These are phyloP conservation scores for Xylariales sp. DNA, from an alignment of 2,329 filamentous ascomycete species.

Conservation along the genomic window DNA sequence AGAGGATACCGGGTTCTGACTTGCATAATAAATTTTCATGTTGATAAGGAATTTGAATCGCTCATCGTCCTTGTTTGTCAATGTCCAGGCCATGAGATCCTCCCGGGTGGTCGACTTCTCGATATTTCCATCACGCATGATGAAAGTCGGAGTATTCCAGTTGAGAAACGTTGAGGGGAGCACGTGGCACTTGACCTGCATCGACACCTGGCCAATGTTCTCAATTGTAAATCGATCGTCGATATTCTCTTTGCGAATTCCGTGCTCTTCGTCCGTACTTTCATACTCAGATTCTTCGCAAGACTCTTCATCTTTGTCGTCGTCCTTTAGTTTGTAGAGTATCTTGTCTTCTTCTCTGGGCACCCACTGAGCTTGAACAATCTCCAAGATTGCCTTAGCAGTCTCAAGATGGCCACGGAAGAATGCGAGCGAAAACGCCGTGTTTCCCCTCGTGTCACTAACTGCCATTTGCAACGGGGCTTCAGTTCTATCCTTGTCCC, in stretches of 20 bases:
- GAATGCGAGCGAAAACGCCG: constrained; percentile 65
- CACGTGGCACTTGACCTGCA: constrained; percentile 61
- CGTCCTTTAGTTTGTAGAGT: constrained; percentile 40
- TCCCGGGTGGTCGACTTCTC: constrained; percentile 14
- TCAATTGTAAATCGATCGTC: constrained; percentile 71
- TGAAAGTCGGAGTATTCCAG: constrained; percentile 30
- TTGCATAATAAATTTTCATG: constrained; percentile 40
- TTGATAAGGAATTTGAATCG: constrained; percentile 56
- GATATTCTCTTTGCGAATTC: constrained; percentile 50
- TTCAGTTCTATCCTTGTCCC: constrained; percentile 48
- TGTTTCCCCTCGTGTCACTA: constrained; percentile 43
- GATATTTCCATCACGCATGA: constrained; percentile 22
- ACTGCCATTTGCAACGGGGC: constrained; percentile 62
- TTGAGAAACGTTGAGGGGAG: constrained; percentile 51
- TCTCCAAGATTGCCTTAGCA: constrained; percentile 65
- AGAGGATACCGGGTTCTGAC: constrained; percentile 26
- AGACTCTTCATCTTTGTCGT: constrained; percentile 29
- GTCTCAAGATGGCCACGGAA: constrained; percentile 59
- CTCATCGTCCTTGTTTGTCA: constrained; percentile 47
- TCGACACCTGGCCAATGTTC: constrained; percentile 65
- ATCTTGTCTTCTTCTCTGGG: constrained; percentile 48
- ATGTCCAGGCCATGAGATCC: constrained; percentile 38
- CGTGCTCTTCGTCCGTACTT: constrained; percentile 31
- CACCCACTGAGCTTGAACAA: constrained; percentile 64
- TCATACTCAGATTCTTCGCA: constrained; percentile 32